Evolutionary conservation across 2,329 filamentous ascomycete species (phyloP).

Genomic region (Cladosporium oxysporum): DNA sequence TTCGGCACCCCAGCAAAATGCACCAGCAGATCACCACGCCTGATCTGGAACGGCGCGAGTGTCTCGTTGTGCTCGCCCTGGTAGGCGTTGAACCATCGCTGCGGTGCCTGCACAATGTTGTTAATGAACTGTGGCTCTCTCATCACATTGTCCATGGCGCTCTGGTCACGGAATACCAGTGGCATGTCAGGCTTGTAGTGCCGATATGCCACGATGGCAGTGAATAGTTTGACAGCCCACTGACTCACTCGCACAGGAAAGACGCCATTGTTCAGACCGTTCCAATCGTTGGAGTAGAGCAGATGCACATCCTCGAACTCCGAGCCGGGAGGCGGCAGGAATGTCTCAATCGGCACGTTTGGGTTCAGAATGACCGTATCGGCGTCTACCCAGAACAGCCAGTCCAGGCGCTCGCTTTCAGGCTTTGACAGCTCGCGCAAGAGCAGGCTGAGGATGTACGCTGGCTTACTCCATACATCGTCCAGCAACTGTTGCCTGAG

Average conservation of each 20-base stretch:
- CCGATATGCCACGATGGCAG: slow-evolving; percentile 42
- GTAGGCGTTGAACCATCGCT: slow-evolving; percentile 50
- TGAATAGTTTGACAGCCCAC: slow-evolving; percentile 45
- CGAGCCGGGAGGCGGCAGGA: slow-evolving; percentile 39
- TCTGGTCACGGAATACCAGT: slow-evolving; percentile 44
- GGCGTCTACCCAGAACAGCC: slow-evolving; percentile 49
- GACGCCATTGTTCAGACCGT: slow-evolving; percentile 48
- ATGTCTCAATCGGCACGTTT: slow-evolving; percentile 43
- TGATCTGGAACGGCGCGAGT: slow-evolving; percentile 39
- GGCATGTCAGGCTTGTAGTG: slow-evolving; percentile 41
- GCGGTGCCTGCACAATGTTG: slow-evolving; percentile 41
- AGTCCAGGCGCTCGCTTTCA: slow-evolving; percentile 42
- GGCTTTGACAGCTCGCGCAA: slow-evolving; percentile 43
- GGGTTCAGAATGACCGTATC: slow-evolving; percentile 49
- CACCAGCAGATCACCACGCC: slow-evolving; percentile 46
- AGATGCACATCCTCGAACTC: slow-evolving; percentile 42
- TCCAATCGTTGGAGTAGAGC: slow-evolving; percentile 43
- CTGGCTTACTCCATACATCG: slow-evolving; percentile 49
- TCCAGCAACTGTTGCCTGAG: slow-evolving; percentile 45
- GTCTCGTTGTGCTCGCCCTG: slow-evolving; percentile 43
- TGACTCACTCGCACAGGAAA: slow-evolving; percentile 44
- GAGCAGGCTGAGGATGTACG: slow-evolving; percentile 45
- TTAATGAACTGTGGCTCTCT: slow-evolving; percentile 37
- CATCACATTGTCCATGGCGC: slow-evolving; percentile 44
- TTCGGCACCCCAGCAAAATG: slow-evolving; percentile 44